Conservation (phyloP, 805 yeast species). For the Zygosaccharomyces siamensis region DNA sequence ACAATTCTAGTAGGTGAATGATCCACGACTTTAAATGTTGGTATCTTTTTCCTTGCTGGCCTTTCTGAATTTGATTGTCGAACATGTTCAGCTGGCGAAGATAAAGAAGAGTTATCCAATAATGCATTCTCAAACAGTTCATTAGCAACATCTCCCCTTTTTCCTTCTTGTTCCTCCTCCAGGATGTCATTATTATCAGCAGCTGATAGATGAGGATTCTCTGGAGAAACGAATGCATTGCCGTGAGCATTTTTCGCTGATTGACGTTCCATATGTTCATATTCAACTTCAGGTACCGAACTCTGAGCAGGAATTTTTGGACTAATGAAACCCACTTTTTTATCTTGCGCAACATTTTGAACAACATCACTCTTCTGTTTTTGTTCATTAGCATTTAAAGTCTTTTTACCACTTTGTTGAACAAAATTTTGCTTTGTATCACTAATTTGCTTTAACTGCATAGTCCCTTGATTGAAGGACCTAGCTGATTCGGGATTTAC, state of each 20-base stretch:
- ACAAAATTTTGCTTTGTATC: not conserved
- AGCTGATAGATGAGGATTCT: not conserved
- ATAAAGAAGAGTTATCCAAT: not conserved
- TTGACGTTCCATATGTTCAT: not conserved
- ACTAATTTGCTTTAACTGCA: too few relatives aligned
- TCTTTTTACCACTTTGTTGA: not conserved
- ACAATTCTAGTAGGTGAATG: slow-evolving; percentile 22
- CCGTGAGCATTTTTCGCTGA: not conserved
- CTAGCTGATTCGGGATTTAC: not conserved
- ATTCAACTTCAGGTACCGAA: not conserved
- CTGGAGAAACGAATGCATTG: not conserved
- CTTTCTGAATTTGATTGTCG: not conserved
- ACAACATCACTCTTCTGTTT: not conserved
- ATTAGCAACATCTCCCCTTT: not conserved
- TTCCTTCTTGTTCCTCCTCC: not conserved
- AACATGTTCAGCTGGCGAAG: too few relatives aligned
- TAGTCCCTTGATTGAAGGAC: not conserved
- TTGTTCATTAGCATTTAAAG: not conserved
- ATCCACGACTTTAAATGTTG: slow-evolving; percentile 22
- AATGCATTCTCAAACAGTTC: not conserved
- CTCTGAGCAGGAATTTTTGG: not conserved
- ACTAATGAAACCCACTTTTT: not conserved
- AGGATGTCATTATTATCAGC: not conserved
- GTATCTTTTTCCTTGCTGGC: not conserved
- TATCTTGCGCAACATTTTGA: not conserved